Base-by-base conservation (phyloP, 371 early-diverging fungal species). In the Mucor sp. region DNA sequence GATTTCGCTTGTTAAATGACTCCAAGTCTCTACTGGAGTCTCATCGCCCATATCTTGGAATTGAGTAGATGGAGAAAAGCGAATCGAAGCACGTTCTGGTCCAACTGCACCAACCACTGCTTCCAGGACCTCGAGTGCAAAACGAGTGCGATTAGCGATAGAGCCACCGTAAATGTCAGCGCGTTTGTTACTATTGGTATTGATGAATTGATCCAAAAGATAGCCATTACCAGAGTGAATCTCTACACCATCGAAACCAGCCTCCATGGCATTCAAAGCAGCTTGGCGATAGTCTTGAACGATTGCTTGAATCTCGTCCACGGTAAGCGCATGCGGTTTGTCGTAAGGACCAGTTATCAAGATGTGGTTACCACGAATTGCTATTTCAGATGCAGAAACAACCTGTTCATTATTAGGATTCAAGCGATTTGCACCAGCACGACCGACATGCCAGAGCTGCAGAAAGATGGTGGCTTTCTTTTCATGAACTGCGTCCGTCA, bases 181-280 rank as follows among this genome's bases (percentile, higher is more conserved):
- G 21, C 65, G 58, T 25, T 85, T 68, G 80, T 96, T 96, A 35
- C 87, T 80, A 32, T 30, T 50, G 23, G 62, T 62, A 41, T 72
- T 71, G 32, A 77, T 58, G 28, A 91, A 91, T 58, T 88, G 85
- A 60, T 85, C 79, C 28, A 89, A 33, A 44, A 92, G 77, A 70
- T 89, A 91, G 1, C 90, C 89, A 56, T 91, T 85, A 0, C 88
- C 90, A 61, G 74, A 83, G 72, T 93, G 93, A 25, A 93, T 77
- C 62, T 91, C 89, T 6, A 92, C 74, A 33, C 84, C 89, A 53
- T 91, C 89, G 65, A 88, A 89, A 0, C 84, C 89, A 12, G 82
- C 79, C 55, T 67, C 44, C 21, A 75, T 65, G 23, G 82, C 68
- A 30, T 75, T 68, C 59, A 63, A n/a, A 19, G 82, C 81, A n/a